These are phyloP conservation scores for Entoloma clypeatum DNA, from an alignment of 1,284 basidiomycete species.

Conservation along the genomic window DNA sequence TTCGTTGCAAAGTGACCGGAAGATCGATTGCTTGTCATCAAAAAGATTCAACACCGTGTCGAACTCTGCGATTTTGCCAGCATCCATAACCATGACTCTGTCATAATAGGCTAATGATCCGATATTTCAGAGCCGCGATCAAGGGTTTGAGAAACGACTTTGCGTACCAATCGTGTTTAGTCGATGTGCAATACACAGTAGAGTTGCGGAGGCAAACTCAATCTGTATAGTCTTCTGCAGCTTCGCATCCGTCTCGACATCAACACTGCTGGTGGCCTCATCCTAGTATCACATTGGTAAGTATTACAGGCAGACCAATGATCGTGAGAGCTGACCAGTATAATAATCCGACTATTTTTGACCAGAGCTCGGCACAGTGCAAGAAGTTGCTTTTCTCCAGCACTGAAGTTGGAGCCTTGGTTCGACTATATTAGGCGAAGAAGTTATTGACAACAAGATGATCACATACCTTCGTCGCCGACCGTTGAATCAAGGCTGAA, in stretches of 20 bases:
- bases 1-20: conserved; percentile 64
- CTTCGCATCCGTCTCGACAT: conserved; percentile 68
- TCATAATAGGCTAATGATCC: conserved; percentile 82
- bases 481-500: conserved; percentile 65
- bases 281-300: too few species aligned
- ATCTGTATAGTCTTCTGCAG: conserved; percentile 69
- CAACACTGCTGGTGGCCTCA: too few species aligned
- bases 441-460: too few species aligned
- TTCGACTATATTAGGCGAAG: too few species aligned
- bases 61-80: conserved; percentile 69
- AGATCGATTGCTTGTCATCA: conserved; percentile 49
- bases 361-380: conserved; percentile 67
- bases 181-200: conserved; percentile 64
- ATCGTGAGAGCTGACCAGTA: conserved; percentile 65
- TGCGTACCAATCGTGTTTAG: conserved; percentile 6
- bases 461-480: conserved; percentile 58
- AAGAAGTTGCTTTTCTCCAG: conserved; percentile 62
- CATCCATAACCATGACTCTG: conserved; percentile 67
- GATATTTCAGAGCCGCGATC: conserved; percentile 66
- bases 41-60: conserved; percentile 65
- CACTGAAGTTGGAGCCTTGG: conserved; percentile 62
- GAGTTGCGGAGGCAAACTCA: conserved; percentile 62
- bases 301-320: too few species aligned
- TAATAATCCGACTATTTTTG: conserved; percentile 53
- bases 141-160: conserved; percentile 1